These are phyloP conservation scores for Lyophyllum shimeji DNA, from an alignment of 768 basidiomycete species.

Conservation along the genomic window DNA sequence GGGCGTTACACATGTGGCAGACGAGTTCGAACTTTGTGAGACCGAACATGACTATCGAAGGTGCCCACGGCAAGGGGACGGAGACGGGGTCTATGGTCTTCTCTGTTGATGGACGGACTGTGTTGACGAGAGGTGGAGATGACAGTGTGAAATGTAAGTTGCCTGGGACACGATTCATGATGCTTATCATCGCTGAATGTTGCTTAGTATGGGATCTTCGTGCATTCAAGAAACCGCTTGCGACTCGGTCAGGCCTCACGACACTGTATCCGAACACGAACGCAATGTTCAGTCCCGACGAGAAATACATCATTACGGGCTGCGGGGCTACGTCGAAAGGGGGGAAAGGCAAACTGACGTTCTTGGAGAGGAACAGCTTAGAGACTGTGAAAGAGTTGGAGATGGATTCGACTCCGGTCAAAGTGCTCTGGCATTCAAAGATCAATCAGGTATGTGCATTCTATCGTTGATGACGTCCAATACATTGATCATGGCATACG, in stretches of 20 bases:
- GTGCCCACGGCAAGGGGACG: constrained; percentile 82
- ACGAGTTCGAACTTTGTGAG: constrained; percentile 90
- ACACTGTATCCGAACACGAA: constrained; percentile 93
- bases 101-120: constrained; percentile 81
- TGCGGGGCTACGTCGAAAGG: constrained; percentile 67
- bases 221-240: constrained; percentile 86
- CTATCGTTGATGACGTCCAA: not conserved
- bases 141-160: constrained; percentile 91
- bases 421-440: constrained; percentile 92
- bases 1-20: constrained; percentile 92
- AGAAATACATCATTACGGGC: constrained; percentile 86
- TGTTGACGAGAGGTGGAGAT: constrained; percentile 91
- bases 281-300: constrained; percentile 93
- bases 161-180: not conserved
- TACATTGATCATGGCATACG: constrained; percentile 10
- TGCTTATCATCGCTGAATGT: not conserved
- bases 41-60: constrained; percentile 83
- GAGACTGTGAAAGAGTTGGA: constrained; percentile 66
- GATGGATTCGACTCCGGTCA: constrained; percentile 81
- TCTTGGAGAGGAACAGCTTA: constrained; percentile 70
- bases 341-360: constrained; percentile 67
- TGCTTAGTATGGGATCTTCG: constrained; percentile 89
- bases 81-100: constrained; percentile 88
- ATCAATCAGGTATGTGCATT: constrained; percentile 84
- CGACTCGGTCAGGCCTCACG: constrained; percentile 57